Percentiles rank a stretch among this genome's conserved stretches.
phyloP scores from a whole-genome alignment of 495 filamentous ascomycete genomes.

The Aspergillus nanangensis region DNA sequence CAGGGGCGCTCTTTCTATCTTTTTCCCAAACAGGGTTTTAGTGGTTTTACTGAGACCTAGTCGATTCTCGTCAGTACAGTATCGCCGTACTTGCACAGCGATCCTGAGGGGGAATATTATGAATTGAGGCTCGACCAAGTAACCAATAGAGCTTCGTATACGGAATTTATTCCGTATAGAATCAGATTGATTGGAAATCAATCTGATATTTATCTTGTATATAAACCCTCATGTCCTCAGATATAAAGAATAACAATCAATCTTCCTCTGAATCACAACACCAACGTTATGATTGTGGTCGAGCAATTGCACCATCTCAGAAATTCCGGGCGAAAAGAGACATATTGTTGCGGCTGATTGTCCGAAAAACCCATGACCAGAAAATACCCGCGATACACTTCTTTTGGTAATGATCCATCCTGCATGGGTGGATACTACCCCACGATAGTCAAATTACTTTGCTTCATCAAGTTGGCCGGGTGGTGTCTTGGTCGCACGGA shows the following conservation, averaged over 20 bases:
- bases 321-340: too few species aligned
- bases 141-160: background rate
- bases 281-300: too few species aligned
- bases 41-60: conserved; percentile 15
- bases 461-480: too few species aligned
- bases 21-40: conserved; percentile 10
- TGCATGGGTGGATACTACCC: too few species aligned
- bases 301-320: too few species aligned
- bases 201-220: conserved; percentile 1
- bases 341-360: too few species aligned
- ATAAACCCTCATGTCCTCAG: background rate
- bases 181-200: conserved; percentile 1
- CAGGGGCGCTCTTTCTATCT: conserved; percentile 13
- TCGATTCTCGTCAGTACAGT: conserved; percentile 10
- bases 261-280: conserved; percentile 1
- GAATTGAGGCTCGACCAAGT: background rate
- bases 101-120: conserved; percentile 10
- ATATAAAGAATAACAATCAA: background rate
- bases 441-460: too few species aligned
- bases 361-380: too few species aligned
- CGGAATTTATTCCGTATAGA: background rate
- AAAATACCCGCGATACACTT: too few species aligned
- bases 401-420: too few species aligned
- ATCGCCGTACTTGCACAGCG: conserved; percentile 14
- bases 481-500: too few species aligned